Evolutionary conservation across 129 eudicot species (phyloP), one percentile per base, ranked within the genome.

Genomic region (Centaurea solstitialis): DNA sequence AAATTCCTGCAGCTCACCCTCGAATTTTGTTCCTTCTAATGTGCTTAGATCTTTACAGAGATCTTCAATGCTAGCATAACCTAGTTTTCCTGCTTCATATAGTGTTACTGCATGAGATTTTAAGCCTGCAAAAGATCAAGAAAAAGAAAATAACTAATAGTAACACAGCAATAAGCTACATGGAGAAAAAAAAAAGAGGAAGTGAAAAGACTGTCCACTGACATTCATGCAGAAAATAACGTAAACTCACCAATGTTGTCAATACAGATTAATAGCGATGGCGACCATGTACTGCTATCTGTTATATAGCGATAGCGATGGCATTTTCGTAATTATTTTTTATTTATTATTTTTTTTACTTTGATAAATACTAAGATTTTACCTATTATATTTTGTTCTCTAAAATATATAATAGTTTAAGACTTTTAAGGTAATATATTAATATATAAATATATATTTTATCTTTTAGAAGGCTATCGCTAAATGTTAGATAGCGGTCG

Each of bases 1-100:
- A 84, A 96, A 96, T 80, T 96, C 98, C 85, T 96, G 99, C 57
- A 96, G 86, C 78, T 96, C 99, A 70, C 99, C 99, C 87, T 96
- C 99, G 76, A 96, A 96, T 74, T 88, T 96, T 70, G 95, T 72
- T 73, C 99, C 97, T 87, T 96, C 99, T 64, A 96, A 89, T 40
- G 98, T 91, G 68, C 93, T 75, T 39, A 96, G 87, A 80, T 96
- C 99, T 76, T 84, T 93, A 87, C 99, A 96, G 80, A 96, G 97
- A 85, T 96, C 98, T 59, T 89, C 83, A 87, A 96, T 96, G 88
- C 94, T 88, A 65, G 98, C 90, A 84, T 96, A 84, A 74, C 98
- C 98, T 59, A 96, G 90, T 84, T 96, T 96, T 22, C 99, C 99
- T 0, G 99, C 99, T 85, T 96, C 99, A 61, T 96, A 96, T 74